Percentiles rank a stretch among this genome's conserved stretches.
phyloP scores from a whole-genome alignment of 768 basidiomycete species.

The Suillus clintonianus region DNA sequence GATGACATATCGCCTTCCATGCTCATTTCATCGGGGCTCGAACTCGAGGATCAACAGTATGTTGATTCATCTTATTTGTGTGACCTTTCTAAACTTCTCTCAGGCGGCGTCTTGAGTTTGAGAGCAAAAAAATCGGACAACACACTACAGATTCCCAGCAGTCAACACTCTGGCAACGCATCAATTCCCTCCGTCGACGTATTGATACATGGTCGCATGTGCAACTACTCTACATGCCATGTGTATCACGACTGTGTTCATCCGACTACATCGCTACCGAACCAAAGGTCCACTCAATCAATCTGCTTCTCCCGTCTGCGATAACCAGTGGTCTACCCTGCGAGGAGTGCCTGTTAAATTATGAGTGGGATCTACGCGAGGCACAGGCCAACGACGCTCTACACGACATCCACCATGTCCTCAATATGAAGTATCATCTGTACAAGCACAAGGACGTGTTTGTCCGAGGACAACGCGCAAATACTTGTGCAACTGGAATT shows the following conservation, averaged over 20 bases:
- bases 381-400: conserved; percentile 16
- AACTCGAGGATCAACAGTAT: conserved; percentile 20
- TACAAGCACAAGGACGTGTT: conserved; percentile 31
- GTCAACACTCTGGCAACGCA: conserved; percentile 28
- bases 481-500: background rate
- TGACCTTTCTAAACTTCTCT: background rate
- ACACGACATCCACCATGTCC: conserved; percentile 26
- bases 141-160: conserved; percentile 32
- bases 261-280: no score
- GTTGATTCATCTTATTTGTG: background rate
- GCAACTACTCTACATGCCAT: conserved; percentile 33
- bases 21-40: conserved; percentile 11
- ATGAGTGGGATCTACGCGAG: no score
- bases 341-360: no score
- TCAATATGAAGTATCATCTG: conserved; percentile 30
- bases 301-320: no score
- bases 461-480: background rate
- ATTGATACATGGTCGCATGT: conserved; percentile 30
- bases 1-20: conserved; percentile 7
- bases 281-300: no score
- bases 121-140: conserved; percentile 4
- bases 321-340: no score
- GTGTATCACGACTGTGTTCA: no score
- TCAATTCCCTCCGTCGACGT: conserved; percentile 18
- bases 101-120: background rate